Base-by-base conservation (phyloP, 1,139 yeast genomes). In the Diutina neorugosa region DNA sequence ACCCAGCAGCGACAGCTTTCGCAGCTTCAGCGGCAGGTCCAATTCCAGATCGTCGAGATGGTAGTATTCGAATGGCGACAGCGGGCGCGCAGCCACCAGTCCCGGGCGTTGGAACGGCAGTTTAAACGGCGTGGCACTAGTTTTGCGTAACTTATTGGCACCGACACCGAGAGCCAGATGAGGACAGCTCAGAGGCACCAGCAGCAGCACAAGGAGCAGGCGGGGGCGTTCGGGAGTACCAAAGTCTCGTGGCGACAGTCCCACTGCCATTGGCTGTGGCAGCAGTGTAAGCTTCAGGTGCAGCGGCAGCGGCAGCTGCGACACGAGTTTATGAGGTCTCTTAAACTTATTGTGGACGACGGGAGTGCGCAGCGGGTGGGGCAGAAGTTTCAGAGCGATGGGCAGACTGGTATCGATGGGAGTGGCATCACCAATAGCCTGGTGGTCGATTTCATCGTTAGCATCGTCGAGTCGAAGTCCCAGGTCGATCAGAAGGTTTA, bases 321-420 rank as follows among this genome's bases (percentile, higher is more conserved):
- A 70, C 19, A 74, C 73, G 52, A 75, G 63, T 56, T 72, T 70
- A 56, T 77, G 79, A 1, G 80, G 77, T 46, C 80, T 65, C 57
- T 76, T 76, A 58, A 71, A 74, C 57, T 73, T 74, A 57, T 74
- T 74, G 51, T 46, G 50, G 37, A 46, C 50, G 21, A 54, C 54
- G 2, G 60, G 59, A 48, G 56, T 63, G 46, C 55, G 57, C 56
- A 51, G 63, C 60, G 51, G 62, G 52, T 44, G 56, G 44, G 37
- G 57, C 37, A 31, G 37, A 5, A 31, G n/a, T n/a, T 31, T 31
- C 37, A 31, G 37, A 4, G 37, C 37, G 37, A 31, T 31, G 50
- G 55, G 63, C 23, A 51, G 59, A 53, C 58, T 57, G 53, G 56
- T 57, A 31, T 59, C 63, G 51, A 59, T 27, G 57, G 55, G 52